Percentiles rank a stretch among this genome's conserved stretches.
Conservation (phyloP, 768 basidiomycete genomes). For the Tricholomella constricta region DNA sequence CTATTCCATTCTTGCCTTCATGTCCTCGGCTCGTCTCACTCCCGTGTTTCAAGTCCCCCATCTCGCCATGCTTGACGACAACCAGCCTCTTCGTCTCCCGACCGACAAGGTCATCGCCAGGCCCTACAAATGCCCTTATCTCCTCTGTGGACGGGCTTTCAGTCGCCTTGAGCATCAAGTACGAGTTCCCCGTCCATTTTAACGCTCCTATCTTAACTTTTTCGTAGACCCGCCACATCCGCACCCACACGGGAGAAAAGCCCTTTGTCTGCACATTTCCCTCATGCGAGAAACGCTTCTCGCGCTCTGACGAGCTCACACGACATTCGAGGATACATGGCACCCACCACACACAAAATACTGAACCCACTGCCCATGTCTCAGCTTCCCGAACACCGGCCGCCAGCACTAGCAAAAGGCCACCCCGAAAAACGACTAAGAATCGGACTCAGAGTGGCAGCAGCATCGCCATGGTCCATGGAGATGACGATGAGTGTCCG, state of each 20-base stretch:
- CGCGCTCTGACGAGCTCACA: constrained; percentile 97
- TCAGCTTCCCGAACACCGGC: constrained; percentile 1
- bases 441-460: constrained; percentile 2
- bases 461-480: constrained; percentile 1
- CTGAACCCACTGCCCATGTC: constrained; percentile 24
- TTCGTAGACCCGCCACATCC: constrained; percentile 90
- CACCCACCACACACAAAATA: constrained; percentile 46
- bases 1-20: constrained; percentile 1
- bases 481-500: constrained; percentile 8
- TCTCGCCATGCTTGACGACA: constrained; percentile 22
- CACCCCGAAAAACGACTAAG: constrained; percentile 4
- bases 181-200: constrained; percentile 12
- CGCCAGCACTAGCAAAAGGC: constrained; percentile 14
- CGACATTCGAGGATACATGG: constrained; percentile 90
- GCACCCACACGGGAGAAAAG: constrained; percentile 98
- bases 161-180: constrained; percentile 96
- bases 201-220: constrained; percentile 12
- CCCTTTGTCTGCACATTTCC: constrained; percentile 92
- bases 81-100: constrained; percentile 6
- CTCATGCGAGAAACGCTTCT: constrained; percentile 98
- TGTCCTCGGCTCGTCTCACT: constrained; percentile 13
- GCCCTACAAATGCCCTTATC: constrained; percentile 97
- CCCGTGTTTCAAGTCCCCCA: constrained; percentile 8
- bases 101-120: constrained; percentile 44
- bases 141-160: constrained; percentile 91